A percentile compares a stretch with the other conserved stretches of the same genome.
phyloP scores from a whole-genome alignment of 1,284 basidiomycete species.

The Microbotryomycetes sp. region DNA sequence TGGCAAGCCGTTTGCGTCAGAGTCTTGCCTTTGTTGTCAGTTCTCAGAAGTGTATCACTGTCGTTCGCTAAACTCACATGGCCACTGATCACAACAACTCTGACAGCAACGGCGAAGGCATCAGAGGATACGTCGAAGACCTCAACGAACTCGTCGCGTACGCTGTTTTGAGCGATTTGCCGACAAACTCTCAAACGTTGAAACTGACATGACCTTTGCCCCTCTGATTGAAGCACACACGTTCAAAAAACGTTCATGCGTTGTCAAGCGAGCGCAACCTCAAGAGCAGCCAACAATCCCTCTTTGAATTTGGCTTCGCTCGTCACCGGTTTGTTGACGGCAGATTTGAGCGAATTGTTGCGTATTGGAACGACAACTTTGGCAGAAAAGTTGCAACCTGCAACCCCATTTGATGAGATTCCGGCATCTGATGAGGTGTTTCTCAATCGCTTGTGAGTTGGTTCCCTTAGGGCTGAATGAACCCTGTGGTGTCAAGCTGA shows the following conservation, averaged over 20 bases:
- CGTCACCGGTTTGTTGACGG: constrained; percentile 55
- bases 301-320: constrained; percentile 21
- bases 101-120: constrained; percentile 66
- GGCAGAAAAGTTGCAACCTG: constrained; percentile 63
- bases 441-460: constrained; percentile 48
- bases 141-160: constrained; percentile 67
- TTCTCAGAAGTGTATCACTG: no score
- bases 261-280: constrained; percentile 39
- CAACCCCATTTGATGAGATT: neutral
- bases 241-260: constrained; percentile 52
- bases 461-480: neutral
- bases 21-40: constrained; percentile 32
- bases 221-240: constrained; percentile 48
- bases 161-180: no score
- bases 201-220: constrained; percentile 13
- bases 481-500: no score
- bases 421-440: constrained; percentile 55
- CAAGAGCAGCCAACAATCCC: neutral
- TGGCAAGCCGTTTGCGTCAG: constrained; percentile 32
- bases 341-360: constrained; percentile 75
- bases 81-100: no score
- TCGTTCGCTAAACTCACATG: no score
- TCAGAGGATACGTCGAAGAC: constrained; percentile 86
- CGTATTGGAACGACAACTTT: constrained; percentile 85
- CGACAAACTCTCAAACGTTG: neutral